Conservation (phyloP, 805 yeast genomes). For the Wickerhamiella shivajii region DNA sequence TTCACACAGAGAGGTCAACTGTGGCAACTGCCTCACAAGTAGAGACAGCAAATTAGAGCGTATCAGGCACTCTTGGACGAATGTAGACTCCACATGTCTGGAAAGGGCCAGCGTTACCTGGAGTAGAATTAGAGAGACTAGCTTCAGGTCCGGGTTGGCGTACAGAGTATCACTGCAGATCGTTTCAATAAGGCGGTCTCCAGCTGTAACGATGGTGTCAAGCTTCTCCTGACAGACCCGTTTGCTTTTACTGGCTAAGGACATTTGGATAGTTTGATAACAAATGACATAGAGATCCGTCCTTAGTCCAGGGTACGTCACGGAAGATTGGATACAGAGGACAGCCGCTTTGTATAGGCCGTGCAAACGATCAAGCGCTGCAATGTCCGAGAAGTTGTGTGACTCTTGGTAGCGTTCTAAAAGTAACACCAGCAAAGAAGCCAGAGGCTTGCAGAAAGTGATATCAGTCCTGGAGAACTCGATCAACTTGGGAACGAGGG, state of each 20-base stretch:
- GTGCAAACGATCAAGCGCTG: slow-evolving; percentile 35
- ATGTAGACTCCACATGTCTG: slow-evolving; percentile 34
- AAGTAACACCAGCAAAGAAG: slow-evolving; percentile 58
- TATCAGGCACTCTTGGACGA: slow-evolving; percentile 45
- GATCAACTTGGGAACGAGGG: slow-evolving; percentile 59
- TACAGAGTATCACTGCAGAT: slow-evolving; percentile 66
- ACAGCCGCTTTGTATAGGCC: slow-evolving; percentile 62
- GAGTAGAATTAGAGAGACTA: slow-evolving; percentile 61
- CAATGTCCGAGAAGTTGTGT: slow-evolving; percentile 18
- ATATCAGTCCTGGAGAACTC: slow-evolving; percentile 57
- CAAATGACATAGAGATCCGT: slow-evolving; percentile 67
- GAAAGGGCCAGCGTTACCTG: slow-evolving; percentile 51
- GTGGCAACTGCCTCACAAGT: slow-evolving; percentile 51
- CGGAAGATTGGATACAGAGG: slow-evolving; percentile 56
- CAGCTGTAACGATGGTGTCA: slow-evolving; percentile 39
- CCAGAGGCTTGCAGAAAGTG: slow-evolving; percentile 56
- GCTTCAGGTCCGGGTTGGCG: slow-evolving; percentile 62
- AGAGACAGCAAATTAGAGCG: slow-evolving; percentile 51
- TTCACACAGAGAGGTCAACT: no score
- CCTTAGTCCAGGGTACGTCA: slow-evolving; percentile 51
- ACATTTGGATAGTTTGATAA: slow-evolving; percentile 46
- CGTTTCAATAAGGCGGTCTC: slow-evolving; percentile 48
- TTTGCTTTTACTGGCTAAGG: slow-evolving; percentile 19
- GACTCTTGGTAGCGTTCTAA: slow-evolving; percentile 43
- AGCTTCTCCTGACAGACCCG: slow-evolving; percentile 31